A percentile compares a stretch with the other conserved stretches of the same genome.
These are phyloP conservation scores for Grigorovia jiainica DNA, from an alignment of 805 yeast genomes.

Conservation along the genomic window DNA sequence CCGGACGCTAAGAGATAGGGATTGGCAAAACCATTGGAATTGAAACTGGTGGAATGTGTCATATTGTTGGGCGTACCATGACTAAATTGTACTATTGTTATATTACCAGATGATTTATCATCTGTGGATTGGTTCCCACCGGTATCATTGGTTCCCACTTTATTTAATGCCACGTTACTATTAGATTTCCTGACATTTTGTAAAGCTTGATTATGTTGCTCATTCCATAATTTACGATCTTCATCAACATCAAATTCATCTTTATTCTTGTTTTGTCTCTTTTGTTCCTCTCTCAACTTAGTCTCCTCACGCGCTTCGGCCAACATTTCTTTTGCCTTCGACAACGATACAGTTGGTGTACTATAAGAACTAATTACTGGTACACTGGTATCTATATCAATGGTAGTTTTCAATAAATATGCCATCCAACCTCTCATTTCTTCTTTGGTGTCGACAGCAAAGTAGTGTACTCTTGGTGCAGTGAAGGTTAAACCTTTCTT, in stretches of 20 bases:
- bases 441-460: conserved; percentile 85
- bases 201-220: conserved; percentile 15
- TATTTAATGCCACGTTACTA: not conserved
- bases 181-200: not conserved
- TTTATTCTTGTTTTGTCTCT: conserved; percentile 8
- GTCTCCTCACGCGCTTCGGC: conserved; percentile 76
- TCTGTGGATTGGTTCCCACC: conserved; percentile 16
- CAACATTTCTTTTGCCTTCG: conserved; percentile 77
- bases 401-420: conserved; percentile 89
- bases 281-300: conserved; percentile 40
- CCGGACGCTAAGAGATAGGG: conserved; percentile 64
- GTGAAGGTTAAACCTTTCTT: conserved; percentile 92
- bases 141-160: conserved; percentile 1
- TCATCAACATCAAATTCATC: conserved; percentile 19
- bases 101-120: conserved; percentile 8
- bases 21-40: conserved; percentile 47
- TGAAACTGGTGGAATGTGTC: conserved; percentile 16
- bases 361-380: conserved; percentile 90
- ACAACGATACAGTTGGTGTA: conserved; percentile 88
- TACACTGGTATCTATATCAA: conserved; percentile 85
- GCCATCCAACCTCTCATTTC: conserved; percentile 95
- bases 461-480: conserved; percentile 89
- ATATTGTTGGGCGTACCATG: not conserved
- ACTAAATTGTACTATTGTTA: conserved; percentile 1
- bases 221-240: conserved; percentile 24